Conservation (phyloP, 129 eudicot species). For the Flaveria ramosissima region DNA sequence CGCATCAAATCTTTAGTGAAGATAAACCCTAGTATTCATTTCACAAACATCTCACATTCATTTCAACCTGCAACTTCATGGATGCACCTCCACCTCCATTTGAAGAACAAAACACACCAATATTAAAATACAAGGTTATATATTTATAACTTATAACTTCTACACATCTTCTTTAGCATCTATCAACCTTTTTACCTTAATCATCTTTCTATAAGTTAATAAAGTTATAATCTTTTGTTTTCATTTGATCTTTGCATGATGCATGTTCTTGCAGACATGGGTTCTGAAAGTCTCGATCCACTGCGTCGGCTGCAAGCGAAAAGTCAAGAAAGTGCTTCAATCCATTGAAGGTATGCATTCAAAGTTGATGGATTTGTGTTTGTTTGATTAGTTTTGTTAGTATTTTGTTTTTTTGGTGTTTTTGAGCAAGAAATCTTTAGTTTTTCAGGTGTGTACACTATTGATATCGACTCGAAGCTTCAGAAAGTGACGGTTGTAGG, state of each 20-base stretch:
- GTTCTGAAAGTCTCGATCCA: constrained; percentile 82
- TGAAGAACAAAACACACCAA: constrained; percentile 51
- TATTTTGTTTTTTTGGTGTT: constrained; percentile 1
- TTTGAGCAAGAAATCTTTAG: constrained; percentile 10
- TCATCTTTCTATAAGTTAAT: too few species aligned
- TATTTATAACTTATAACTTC: background rate
- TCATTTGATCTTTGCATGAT: background rate
- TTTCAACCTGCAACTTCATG: constrained; percentile 10
- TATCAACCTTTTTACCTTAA: background rate
- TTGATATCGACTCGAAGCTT: constrained; percentile 64
- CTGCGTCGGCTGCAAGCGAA: constrained; percentile 84
- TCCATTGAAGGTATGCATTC: constrained; percentile 63
- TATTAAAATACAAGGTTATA: constrained; percentile 58
- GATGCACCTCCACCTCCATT: constrained; percentile 26
- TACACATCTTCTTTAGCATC: background rate
- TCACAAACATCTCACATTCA: background rate
- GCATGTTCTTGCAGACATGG: constrained; percentile 60
- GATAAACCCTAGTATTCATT: background rate
- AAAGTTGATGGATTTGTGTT: background rate
- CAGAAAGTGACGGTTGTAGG: constrained; percentile 78
- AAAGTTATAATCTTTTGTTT: too few species aligned
- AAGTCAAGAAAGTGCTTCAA: constrained; percentile 82
- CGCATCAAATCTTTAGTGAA: constrained; percentile 8
- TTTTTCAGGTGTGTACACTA: constrained; percentile 72
- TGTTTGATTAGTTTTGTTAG: background rate